Conservation (phyloP, 441 rosid genomes). For the Breynia disticha region DNA sequence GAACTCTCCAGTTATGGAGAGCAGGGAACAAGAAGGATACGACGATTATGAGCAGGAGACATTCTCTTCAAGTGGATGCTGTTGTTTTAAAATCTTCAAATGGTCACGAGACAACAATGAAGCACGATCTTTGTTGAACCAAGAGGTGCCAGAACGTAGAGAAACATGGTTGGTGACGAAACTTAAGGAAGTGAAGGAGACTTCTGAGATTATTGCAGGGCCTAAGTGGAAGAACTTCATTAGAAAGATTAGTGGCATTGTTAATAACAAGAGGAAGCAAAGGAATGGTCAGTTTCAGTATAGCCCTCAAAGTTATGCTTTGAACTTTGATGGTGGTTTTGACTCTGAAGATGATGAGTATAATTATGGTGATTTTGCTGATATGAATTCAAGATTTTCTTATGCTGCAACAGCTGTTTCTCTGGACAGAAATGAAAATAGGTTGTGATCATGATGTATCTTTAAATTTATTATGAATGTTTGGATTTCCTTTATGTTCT, state of each 20-base stretch:
- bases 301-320: slow-evolving; percentile 44
- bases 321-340: slow-evolving; percentile 38
- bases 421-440: too few relatives aligned
- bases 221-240: slow-evolving; percentile 51
- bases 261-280: slow-evolving; percentile 18
- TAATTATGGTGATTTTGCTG: slow-evolving; percentile 11
- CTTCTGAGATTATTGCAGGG: slow-evolving; percentile 41
- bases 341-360: slow-evolving; percentile 19
- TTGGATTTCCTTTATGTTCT: too few relatives aligned
- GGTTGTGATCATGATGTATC: too few relatives aligned
- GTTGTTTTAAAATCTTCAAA: slow-evolving; percentile 26
- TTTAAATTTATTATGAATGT: too few relatives aligned
- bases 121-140: slow-evolving; percentile 8
- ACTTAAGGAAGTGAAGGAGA: slow-evolving; percentile 32
- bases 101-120: slow-evolving; percentile 11
- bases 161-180: slow-evolving; percentile 30
- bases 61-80: slow-evolving; percentile 18
- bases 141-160: slow-evolving; percentile 7
- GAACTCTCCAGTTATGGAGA: slow-evolving; percentile 21
- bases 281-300: slow-evolving; percentile 25
- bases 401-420: slow-evolving; percentile 9
- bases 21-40: slow-evolving; percentile 19
- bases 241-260: slow-evolving; percentile 29
- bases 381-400: slow-evolving; percentile 24
- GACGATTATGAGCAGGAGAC: slow-evolving; percentile 13